phyloP scores from a whole-genome alignment of 2,329 filamentous ascomycete species.

The Zalaria obscura region DNA sequence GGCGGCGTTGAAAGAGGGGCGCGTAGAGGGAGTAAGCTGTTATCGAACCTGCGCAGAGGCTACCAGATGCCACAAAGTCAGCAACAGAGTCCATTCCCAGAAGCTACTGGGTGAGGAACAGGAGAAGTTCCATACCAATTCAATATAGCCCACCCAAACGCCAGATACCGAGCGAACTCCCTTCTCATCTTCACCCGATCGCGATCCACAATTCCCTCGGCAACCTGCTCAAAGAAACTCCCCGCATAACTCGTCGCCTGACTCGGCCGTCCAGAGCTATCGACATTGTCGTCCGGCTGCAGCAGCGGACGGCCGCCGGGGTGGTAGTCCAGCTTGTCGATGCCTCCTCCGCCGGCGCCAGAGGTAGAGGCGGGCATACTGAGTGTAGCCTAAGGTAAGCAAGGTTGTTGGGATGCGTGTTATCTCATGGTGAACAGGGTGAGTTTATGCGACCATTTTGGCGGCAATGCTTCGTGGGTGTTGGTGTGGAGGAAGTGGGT shows the following conservation, averaged over 20 bases:
- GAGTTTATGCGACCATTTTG: no score
- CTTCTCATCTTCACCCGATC: slow-evolving; percentile 41
- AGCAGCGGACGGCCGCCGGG: slow-evolving; percentile 26
- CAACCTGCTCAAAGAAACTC: slow-evolving; percentile 46
- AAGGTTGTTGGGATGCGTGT: no score
- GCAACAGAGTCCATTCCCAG: no score
- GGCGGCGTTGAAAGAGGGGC: slow-evolving; percentile 69
- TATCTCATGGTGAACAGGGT: no score
- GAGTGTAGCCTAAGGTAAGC: no score
- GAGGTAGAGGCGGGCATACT: no score
- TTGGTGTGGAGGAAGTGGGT: no score
- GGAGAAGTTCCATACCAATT: slow-evolving; percentile 31
- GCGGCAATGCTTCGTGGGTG: no score
- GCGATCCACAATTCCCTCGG: slow-evolving; percentile 43
- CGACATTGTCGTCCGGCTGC: slow-evolving; percentile 17
- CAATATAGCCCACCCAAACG: slow-evolving; percentile 46
- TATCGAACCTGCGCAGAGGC: slow-evolving; percentile 77
- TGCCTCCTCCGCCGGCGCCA: slow-evolving; percentile 9
- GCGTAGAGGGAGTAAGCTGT: slow-evolving; percentile 91
- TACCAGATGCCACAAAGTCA: slow-evolving; percentile 9
- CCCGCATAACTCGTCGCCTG: slow-evolving; percentile 32
- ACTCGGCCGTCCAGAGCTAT: slow-evolving; percentile 18
- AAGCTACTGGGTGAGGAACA: not conserved
- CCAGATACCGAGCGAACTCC: slow-evolving; percentile 37
- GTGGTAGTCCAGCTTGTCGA: slow-evolving; percentile 38